Base-by-base conservation (phyloP, 805 yeast species). In the Saturnispora saitoi region DNA sequence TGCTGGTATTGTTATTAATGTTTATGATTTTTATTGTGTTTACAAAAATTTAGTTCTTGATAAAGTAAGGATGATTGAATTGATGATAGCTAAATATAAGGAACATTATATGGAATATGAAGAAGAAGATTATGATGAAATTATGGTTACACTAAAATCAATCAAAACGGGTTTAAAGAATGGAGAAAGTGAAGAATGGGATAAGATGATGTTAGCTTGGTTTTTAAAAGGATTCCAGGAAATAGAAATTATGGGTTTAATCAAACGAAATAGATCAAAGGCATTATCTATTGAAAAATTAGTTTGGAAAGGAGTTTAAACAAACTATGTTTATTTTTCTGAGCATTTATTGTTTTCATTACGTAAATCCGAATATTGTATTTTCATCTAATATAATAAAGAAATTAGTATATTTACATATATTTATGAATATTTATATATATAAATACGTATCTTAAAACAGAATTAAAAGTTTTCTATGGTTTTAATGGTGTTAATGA, bases 151-250 rank as follows among this genome's bases (percentile, higher is more conserved):
- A 4, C 45, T 48, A 17, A 32, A 42, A 15, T 32, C 57, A 2
- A 47, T 48, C 48, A 49, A 17, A 26, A 28, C 19, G 2, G 61
- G 59, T 7, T 64, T 61, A 14, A 72, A 70, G 4, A 64, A 61
- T 1, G 63, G 59, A 6, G 64, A 61, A 15, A 75, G 72, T 12
- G 64, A 59, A 1, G 69, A 67, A 8, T 85, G 93, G 88, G 82
- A 81, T 41, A 75, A 77, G 51, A 56, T 81, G 42, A 67, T 80
- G 0, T 68, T 84, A 54, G 76, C 87, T 3, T 78, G 93, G 78
- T 89, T 89, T 60, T 66, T 85, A 51, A 90, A 85, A 55, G 80
- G 80, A 17, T 71, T 90, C 43, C 76, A 76, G 24, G 95, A 88
- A 59, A 69, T 89, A 50, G 77, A 79, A 50, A 67, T 76, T 53